Evolutionary conservation across 78 protist genomes (phyloP).

Genomic region (Dictyostelium citrinum): DNA sequence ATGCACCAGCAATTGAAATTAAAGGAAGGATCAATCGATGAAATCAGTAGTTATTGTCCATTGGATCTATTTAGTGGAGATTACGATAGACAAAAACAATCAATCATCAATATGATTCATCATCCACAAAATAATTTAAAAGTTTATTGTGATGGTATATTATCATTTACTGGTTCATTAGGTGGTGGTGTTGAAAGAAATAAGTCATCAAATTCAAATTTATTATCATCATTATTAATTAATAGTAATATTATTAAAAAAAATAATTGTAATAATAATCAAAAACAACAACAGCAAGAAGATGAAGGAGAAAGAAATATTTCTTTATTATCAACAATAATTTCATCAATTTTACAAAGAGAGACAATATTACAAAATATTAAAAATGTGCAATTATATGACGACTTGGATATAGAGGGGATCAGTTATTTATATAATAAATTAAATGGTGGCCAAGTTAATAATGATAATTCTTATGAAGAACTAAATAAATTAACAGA

Average conservation of each 20-base stretch:
- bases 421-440: constrained; percentile 32
- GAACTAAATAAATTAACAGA: not conserved
- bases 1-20: constrained; percentile 64
- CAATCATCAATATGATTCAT: constrained; percentile 2
- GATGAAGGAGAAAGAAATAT: not conserved
- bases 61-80: constrained; percentile 53
- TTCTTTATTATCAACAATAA: not conserved
- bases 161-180: constrained; percentile 46
- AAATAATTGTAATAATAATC: not conserved
- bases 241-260: not conserved
- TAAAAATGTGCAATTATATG: constrained; percentile 10
- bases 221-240: constrained; percentile 4
- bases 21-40: constrained; percentile 17
- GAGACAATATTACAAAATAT: constrained; percentile 15
- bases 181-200: constrained; percentile 44
- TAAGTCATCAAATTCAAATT: not conserved
- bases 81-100: constrained; percentile 1
- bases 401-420: constrained; percentile 28
- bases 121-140: constrained; percentile 70
- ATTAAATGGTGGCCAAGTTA: not conserved
- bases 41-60: constrained; percentile 47
- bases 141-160: constrained; percentile 45
- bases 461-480: not conserved
- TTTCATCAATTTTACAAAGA: not conserved
- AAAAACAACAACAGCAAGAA: not conserved